These are phyloP conservation scores for Fomitopsis betulina DNA, from an alignment of 1,284 basidiomycete genomes.

Conservation along the genomic window DNA sequence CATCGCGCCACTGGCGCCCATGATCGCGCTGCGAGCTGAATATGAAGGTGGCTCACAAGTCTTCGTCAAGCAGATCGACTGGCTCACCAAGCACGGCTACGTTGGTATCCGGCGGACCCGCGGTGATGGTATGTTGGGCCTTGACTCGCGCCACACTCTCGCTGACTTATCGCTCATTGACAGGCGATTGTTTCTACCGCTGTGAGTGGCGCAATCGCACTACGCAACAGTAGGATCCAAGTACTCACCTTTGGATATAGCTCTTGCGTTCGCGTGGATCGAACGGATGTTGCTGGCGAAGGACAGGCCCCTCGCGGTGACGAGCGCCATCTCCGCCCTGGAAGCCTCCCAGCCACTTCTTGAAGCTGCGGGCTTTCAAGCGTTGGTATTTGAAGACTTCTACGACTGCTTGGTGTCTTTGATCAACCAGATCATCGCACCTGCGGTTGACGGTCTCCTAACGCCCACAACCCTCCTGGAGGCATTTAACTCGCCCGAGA, in stretches of 20 bases:
- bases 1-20: constrained; percentile 43
- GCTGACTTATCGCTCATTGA: not conserved
- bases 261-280: constrained; percentile 53
- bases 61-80: constrained; percentile 69
- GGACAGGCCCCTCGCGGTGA: constrained; percentile 43
- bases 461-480: constrained; percentile 39
- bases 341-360: constrained; percentile 50
- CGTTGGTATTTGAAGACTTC: constrained; percentile 57
- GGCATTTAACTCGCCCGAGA: constrained; percentile 51
- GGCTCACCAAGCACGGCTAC: constrained; percentile 53
- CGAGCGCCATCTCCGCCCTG: constrained; percentile 48
- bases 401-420: constrained; percentile 45
- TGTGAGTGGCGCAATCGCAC: constrained; percentile 31
- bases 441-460: constrained; percentile 33
- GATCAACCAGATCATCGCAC: constrained; percentile 37
- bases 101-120: constrained; percentile 60
- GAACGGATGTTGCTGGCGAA: constrained; percentile 42
- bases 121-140: constrained; percentile 37
- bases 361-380: constrained; percentile 61
- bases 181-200: constrained; percentile 61
- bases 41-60: constrained; percentile 54
- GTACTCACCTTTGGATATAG: constrained; percentile 28
- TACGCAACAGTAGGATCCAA: no score
- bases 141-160: not conserved
- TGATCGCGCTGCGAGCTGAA: constrained; percentile 53